These are phyloP conservation scores for Neurospora intermedia DNA, from an alignment of 495 filamentous ascomycete species.

Conservation along the genomic window DNA sequence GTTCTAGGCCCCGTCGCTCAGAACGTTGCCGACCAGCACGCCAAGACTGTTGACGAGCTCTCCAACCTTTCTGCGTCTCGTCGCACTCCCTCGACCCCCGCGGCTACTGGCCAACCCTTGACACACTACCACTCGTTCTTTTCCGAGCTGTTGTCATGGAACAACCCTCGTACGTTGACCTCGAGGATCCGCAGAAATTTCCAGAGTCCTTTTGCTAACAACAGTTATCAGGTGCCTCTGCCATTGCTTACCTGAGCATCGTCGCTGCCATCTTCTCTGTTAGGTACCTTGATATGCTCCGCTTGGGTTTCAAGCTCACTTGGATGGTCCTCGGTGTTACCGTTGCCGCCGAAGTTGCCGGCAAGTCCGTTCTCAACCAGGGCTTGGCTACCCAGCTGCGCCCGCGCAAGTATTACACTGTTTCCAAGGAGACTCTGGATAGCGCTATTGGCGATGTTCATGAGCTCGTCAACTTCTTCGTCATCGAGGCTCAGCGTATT, in stretches of 20 bases:
- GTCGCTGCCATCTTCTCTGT: conserved; percentile 76
- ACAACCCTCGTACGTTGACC: conserved; percentile 36
- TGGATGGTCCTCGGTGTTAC: conserved; percentile 58
- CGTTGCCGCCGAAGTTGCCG: conserved; percentile 63
- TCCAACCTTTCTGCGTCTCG: conserved; percentile 63
- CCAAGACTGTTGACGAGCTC: conserved; percentile 63
- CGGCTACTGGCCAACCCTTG: conserved; percentile 76
- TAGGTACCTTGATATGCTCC: conserved; percentile 80
- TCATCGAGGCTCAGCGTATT: conserved; percentile 92
- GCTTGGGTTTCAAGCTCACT: conserved; percentile 77
- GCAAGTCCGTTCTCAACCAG: conserved; percentile 62
- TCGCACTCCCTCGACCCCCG: conserved; percentile 52
- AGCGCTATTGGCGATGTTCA: conserved; percentile 70
- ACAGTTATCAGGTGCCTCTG: conserved; percentile 55
- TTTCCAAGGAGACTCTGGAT: conserved; percentile 77
- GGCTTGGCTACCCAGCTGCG: conserved; percentile 81
- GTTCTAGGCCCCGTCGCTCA: conserved; percentile 62
- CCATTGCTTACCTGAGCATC: conserved; percentile 64
- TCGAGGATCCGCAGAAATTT: conserved; percentile 9
- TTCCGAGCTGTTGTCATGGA: conserved; percentile 68
- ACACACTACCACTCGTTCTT: conserved; percentile 97
- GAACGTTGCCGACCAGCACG: conserved; percentile 60
- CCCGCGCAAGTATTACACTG: conserved; percentile 83
- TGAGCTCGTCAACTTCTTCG: conserved; percentile 92
- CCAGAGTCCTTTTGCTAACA: conserved; percentile 37